Evolutionary conservation across 768 basidiomycete genomes (phyloP), one percentile per base, ranked within the genome.

Genomic region (Nidularia pulvinata): DNA sequence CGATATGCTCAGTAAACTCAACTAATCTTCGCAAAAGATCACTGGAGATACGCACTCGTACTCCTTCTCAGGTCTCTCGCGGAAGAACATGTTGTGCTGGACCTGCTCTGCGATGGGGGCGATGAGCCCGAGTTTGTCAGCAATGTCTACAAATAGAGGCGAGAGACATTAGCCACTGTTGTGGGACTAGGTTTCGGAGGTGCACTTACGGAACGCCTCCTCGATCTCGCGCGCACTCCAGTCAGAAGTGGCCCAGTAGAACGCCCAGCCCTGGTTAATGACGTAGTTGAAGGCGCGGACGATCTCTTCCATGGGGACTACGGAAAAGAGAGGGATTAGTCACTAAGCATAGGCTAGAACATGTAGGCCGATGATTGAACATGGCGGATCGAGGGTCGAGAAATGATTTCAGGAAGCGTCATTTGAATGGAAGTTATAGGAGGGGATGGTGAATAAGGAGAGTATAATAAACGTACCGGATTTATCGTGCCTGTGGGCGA

Each of bases 1-100:
- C 22, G 33, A 49, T 47, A 36, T 39, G 25, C 25, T 25, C 25
- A 25, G 33, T 48, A 19, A 51, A 56, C 30, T 11, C 2, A 7
- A 37, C 5, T 2, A 34, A n/a, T 0, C 7, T 50, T 16, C 25
- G 13, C 33, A 34, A 25, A 37, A 22, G 3, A 10, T 22, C 6
- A 51, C 14, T 37, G 33, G 32, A 55, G 10, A 6, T 14, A 65
- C 77, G 57, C 58, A 84, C 80, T 71, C 76, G 68, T 88, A 91
- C 73, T 92, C 89, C 62, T 82, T 82, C 72, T 93, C 92, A 19
- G 89, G 83, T 9, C 85, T 79, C 55, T 92, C 86, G n/a, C 90
- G 84, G 66, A 85, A 79, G 66, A 93, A 80, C 82, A 91, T 84
- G 61, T 85, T 71, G 69, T 87, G 82, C 60, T 87, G 80, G 64